These are phyloP conservation scores for Lasiodiplodia theobromae DNA, from an alignment of 2,329 filamentous ascomycete species.

Conservation along the genomic window DNA sequence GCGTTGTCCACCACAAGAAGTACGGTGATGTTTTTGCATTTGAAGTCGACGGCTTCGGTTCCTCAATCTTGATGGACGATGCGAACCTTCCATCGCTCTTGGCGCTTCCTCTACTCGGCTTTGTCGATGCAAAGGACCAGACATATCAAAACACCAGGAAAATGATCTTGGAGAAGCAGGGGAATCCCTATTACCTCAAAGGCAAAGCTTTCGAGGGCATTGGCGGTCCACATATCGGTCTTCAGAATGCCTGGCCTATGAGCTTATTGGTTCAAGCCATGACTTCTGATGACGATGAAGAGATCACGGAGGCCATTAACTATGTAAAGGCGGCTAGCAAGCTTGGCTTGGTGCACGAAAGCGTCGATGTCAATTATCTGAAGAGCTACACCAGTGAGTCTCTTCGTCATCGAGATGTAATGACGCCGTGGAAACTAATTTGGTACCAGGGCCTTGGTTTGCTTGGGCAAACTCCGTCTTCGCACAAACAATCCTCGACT, in stretches of 20 bases:
- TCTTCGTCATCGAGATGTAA: not conserved
- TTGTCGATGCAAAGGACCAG: constrained; percentile 68
- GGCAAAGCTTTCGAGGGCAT: constrained; percentile 85
- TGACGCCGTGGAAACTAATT: not conserved
- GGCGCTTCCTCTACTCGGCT: constrained; percentile 79
- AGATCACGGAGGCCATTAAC: constrained; percentile 77
- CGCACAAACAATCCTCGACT: constrained; percentile 86
- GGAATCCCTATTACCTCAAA: constrained; percentile 88
- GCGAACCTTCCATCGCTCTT: constrained; percentile 85
- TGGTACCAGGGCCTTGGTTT: constrained; percentile 77
- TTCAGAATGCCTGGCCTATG: constrained; percentile 97
- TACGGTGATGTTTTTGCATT: constrained; percentile 85
- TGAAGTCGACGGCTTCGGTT: constrained; percentile 88
- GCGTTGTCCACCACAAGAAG: constrained; percentile 75
- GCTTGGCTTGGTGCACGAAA: constrained; percentile 89
- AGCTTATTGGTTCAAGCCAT: constrained; percentile 89
- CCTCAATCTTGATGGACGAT: constrained; percentile 85
- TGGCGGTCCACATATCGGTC: constrained; percentile 81
- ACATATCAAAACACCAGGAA: constrained; percentile 88
- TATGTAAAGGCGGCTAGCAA: constrained; percentile 77
- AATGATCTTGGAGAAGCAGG: constrained; percentile 75
- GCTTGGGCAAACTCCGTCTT: constrained; percentile 98
- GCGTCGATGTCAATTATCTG: constrained; percentile 78
- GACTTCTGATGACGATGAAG: constrained; percentile 81
- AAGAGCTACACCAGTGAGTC: constrained; percentile 76